Conservation (phyloP, 2,329 filamentous ascomycete species). For the Mycosphaerelloides madeirae region DNA sequence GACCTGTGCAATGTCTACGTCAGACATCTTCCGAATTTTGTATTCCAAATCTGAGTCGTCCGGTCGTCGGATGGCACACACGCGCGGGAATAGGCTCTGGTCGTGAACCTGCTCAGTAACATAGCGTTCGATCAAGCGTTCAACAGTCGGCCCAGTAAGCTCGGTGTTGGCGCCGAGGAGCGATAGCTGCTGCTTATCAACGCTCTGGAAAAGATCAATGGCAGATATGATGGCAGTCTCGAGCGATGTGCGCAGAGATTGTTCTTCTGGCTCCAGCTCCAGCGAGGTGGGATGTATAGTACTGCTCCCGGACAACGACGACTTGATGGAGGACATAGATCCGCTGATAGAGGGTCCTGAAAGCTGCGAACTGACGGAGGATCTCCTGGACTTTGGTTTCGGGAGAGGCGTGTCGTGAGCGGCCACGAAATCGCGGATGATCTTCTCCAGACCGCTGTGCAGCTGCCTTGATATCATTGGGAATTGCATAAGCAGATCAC, state of each 20-base stretch:
- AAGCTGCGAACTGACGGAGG: constrained; percentile 33
- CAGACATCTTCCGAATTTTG: constrained; percentile 88
- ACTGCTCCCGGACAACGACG: constrained; percentile 35
- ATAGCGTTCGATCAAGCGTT: constrained; percentile 91
- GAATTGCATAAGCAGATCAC: constrained; percentile 83
- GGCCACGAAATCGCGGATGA: constrained; percentile 83
- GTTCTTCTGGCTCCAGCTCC: constrained; percentile 84
- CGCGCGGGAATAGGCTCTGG: constrained; percentile 71
- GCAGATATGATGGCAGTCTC: constrained; percentile 90
- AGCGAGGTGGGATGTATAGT: constrained; percentile 47
- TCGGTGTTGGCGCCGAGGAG: constrained; percentile 89
- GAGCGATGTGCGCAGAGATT: constrained; percentile 78
- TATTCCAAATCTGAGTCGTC: constrained; percentile 86
- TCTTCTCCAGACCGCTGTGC: constrained; percentile 81
- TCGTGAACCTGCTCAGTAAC: constrained; percentile 90
- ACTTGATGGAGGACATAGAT: constrained; percentile 32
- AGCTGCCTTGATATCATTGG: constrained; percentile 95
- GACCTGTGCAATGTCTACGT: constrained; percentile 89
- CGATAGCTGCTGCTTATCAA: constrained; percentile 93
- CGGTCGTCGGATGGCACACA: constrained; percentile 70
- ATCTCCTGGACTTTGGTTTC: constrained; percentile 30
- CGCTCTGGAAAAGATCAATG: constrained; percentile 91
- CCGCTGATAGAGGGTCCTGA: constrained; percentile 31
- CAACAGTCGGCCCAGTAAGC: constrained; percentile 84
- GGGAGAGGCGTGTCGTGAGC: constrained; percentile 82